Percentiles rank a stretch among this genome's conserved stretches.
These are phyloP conservation scores for Ceratobasidium sp. DNA, from an alignment of 1,284 basidiomycete genomes.

Conservation along the genomic window DNA sequence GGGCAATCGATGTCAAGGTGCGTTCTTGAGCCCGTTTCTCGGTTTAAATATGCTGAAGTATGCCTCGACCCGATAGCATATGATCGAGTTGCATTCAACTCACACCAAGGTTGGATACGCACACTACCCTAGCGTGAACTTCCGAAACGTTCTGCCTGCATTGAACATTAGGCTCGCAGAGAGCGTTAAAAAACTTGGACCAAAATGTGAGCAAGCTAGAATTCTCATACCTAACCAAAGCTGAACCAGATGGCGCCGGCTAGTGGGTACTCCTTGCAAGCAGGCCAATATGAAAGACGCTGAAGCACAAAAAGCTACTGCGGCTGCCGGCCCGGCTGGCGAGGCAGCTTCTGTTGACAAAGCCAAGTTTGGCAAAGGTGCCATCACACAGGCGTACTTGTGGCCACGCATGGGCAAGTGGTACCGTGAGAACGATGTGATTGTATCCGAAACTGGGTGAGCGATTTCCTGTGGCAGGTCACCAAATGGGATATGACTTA, in stretches of 20 bases:
- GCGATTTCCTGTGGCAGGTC: not conserved
- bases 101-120: constrained; percentile 67
- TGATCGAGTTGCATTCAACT: constrained; percentile 81
- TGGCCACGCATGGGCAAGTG: constrained; percentile 88
- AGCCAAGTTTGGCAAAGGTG: constrained; percentile 48
- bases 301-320: constrained; percentile 43
- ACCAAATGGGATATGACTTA: not conserved
- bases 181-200: constrained; percentile 49
- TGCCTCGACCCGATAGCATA: constrained; percentile 50
- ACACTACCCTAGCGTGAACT: constrained; percentile 59
- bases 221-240: constrained; percentile 50
- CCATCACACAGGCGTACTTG: constrained; percentile 81
- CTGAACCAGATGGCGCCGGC: constrained; percentile 42
- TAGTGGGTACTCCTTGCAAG: constrained; percentile 49
- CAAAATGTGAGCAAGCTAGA: constrained; percentile 47
- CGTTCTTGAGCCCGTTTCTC: not conserved
- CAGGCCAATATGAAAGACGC: constrained; percentile 48
- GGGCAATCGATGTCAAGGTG: constrained; percentile 51
- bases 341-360: constrained; percentile 52
- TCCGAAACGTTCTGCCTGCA: constrained; percentile 58
- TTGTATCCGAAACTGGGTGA: constrained; percentile 84
- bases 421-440: constrained; percentile 80
- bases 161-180: constrained; percentile 55
- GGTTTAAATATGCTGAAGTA: not conserved
- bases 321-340: constrained; percentile 9